Conservation (phyloP, 2,329 filamentous ascomycete species). For the Aureobasidium pullulans region DNA sequence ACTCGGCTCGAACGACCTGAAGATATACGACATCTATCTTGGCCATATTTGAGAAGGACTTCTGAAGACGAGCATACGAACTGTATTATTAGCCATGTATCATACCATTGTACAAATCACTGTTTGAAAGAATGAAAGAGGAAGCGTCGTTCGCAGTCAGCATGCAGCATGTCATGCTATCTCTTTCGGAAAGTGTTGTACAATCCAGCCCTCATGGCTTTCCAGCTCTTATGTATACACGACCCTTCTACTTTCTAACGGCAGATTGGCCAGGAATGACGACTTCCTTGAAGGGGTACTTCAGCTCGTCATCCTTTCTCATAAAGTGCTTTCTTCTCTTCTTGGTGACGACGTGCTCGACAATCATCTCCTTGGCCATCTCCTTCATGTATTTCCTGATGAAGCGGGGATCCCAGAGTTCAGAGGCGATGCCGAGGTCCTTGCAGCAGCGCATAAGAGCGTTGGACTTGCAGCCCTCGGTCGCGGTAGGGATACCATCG, state of each 20-base stretch:
- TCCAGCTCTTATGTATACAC: neutral
- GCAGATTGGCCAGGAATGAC: conserved; percentile 1
- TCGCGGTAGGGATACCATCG: conserved; percentile 85
- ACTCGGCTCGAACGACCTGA: neutral
- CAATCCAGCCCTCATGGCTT: neutral
- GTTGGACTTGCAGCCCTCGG: conserved; percentile 96
- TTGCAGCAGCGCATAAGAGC: conserved; percentile 98
- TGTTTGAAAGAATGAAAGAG: neutral
- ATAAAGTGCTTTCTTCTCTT: conserved; percentile 84
- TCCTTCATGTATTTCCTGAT: conserved; percentile 74
- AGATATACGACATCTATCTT: neutral
- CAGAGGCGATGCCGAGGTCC: conserved; percentile 86
- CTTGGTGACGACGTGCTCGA: conserved; percentile 79
- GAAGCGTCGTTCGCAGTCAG: neutral
- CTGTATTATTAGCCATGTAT: conserved; percentile 9
- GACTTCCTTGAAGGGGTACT: conserved; percentile 54
- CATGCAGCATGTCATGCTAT: neutral
- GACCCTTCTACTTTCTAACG: neutral
- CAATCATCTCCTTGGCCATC: conserved; percentile 73
- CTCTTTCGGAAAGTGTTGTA: neutral
- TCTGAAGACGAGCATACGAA: neutral
- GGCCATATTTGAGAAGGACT: neutral
- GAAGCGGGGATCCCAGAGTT: conserved; percentile 93
- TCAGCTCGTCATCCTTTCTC: conserved; percentile 71
- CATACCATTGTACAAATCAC: neutral